phyloP scores from a whole-genome alignment of 352 stramenopile genomes.

The Phytophthora cajani region DNA sequence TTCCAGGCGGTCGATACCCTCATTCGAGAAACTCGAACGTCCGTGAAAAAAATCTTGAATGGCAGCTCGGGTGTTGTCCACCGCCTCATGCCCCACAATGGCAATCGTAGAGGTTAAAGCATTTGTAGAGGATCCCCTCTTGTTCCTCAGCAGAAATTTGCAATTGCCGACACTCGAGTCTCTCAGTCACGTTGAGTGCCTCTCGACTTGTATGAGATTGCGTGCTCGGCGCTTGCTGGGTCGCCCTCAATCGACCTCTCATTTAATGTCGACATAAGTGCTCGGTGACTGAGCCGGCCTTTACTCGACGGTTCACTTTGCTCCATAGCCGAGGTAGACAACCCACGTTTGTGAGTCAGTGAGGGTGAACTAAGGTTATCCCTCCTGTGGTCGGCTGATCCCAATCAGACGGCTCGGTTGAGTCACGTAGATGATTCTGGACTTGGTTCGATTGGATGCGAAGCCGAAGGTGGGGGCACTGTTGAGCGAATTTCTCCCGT shows the following conservation, averaged over 20 bases:
- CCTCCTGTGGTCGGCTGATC: neutral
- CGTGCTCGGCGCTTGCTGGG: neutral
- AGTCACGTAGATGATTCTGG: neutral
- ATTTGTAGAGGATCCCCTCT: neutral
- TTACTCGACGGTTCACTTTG: neutral
- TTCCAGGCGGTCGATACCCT: neutral
- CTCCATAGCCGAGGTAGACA: neutral
- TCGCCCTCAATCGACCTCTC: neutral
- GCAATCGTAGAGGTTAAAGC: neutral
- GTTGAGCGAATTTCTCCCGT: neutral
- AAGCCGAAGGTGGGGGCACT: neutral
- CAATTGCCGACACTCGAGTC: neutral
- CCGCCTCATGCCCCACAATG: no score
- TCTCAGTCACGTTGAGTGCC: neutral
- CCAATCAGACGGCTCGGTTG: neutral
- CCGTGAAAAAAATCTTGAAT: neutral
- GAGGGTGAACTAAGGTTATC: neutral
- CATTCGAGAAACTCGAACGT: neutral
- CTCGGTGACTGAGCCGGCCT: neutral
- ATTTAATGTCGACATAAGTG: neutral
- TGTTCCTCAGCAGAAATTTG: neutral
- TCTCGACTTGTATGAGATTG: neutral
- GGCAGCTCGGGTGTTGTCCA: neutral
- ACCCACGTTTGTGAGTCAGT: neutral
- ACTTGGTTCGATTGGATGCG: neutral